Evolutionary conservation across 1,284 basidiomycete genomes (phyloP), one percentile per base, ranked within the genome.

Genomic region (Puccinia polysora): DNA sequence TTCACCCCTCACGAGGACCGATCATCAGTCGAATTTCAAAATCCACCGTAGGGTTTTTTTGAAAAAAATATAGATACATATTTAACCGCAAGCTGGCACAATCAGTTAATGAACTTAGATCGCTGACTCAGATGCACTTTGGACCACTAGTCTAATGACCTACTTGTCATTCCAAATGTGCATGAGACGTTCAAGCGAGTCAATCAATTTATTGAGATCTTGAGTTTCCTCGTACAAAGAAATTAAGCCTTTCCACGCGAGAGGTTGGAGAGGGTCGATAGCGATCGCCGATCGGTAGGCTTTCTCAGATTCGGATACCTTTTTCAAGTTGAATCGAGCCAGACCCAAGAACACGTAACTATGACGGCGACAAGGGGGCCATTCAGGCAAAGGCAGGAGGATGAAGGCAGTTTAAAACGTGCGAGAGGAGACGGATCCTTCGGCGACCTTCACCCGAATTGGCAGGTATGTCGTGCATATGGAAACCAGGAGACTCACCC

Each of bases 151-250:
- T n/a, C n/a, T n/a, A 25, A 49, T 20, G 2, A 50, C 45, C 60
- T 32, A 70, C 67, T 60, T 70, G 7, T 60, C 56, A 38, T 70
- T 70, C 67, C 67, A 70, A 45, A 70, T 60, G n/a, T 50, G 32
- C 23, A 56, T 56, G 6, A 59, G 47, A 40, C 32, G 32, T 38
- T 70, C 25, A 14, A 18, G 47, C 23, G 43, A 43, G 34, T 56
- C 40, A 18, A 70, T 59, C 20, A 59, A 43, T 14, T 34, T 7
- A 36, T 58, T 34, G 30, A 59, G 5, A 47, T 70, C 56, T 2
- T 70, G 45, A 38, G 43, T 43, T 59, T 50, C 32, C 50, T 71
- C 68, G 20, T 63, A 47, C 12, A 71, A 28, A 36, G 40, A 50
- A 12, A 55, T 52, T 28, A 71, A 53, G 49, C 49, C 68, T 55